Evolutionary conservation across 176 grass and related monocot species (phyloP), one percentile per base, ranked within the genome.

Genomic region (Carex pumila): DNA sequence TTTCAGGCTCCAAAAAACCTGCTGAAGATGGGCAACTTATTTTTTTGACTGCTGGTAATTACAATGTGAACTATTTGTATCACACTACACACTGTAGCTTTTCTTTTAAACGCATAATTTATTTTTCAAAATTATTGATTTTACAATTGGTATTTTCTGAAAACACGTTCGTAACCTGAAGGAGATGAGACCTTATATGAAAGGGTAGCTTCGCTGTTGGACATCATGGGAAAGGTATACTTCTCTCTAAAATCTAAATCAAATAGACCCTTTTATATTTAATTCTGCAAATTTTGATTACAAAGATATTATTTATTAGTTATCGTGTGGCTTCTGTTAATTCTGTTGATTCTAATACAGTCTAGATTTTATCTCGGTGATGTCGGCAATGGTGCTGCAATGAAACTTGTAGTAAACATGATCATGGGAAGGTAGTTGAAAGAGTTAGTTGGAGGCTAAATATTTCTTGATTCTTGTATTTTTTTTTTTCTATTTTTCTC

Each of bases 371-470:
- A 87, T 90, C 91, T 98, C 5, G 89, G 92, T 18, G 86, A 93
- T 74, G 89, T 98, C 22, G 92, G 95, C 47, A 98, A 98, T 71
- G 92, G 92, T 67, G 92, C 95, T 36, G 89, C 91, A 53, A 98
- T 98, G 95, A 98, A 98, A 86, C 91, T 95, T 12, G 88, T 95
- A 4, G 95, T 98, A 79, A 98, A 98, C 80, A 98, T 93, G 95
- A 92, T 98, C 22, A 97, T 97, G 95, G 91, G 95, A 78, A 95
- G 92, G 95, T 98, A 76, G 56, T 12, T 83, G 13, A 31, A 64
- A 41, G 17, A 86, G 54, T 63, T 76, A 36, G 81, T 84, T 83
- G n/a, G 70, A 36, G 12, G n/a, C 50, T 52, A 63, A 77, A 77
- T 82, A 72, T 59, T 14, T 50, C 73, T 45, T 84, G 9, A 3